These are phyloP conservation scores for Corynespora cassiicola DNA, from an alignment of 2,329 filamentous ascomycete species.

Conservation along the genomic window DNA sequence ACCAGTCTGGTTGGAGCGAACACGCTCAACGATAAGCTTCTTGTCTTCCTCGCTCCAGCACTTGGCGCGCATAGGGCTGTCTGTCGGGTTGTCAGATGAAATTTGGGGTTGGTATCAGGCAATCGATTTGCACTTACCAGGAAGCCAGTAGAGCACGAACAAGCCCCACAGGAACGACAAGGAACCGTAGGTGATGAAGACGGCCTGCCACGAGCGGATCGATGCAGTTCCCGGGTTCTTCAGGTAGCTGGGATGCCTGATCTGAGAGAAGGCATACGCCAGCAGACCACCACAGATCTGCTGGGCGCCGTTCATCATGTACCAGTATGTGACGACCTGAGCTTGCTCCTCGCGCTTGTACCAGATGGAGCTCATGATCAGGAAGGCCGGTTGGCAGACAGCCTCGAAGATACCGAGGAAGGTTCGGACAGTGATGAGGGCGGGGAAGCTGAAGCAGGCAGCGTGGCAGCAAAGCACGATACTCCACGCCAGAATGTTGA, in stretches of 20 bases:
- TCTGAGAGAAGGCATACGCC: conserved; percentile 56
- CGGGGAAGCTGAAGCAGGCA: conserved; percentile 63
- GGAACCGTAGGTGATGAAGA: conserved; percentile 71
- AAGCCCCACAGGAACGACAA: conserved; percentile 69
- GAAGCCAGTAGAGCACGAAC: conserved; percentile 55
- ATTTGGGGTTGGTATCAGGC: not conserved
- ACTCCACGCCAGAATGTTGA: conserved; percentile 69
- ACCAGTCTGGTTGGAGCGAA: conserved; percentile 47
- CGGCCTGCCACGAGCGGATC: conserved; percentile 71
- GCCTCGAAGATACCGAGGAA: conserved; percentile 73
- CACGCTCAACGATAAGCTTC: conserved; percentile 52
- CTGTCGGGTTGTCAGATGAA: conserved; percentile 32
- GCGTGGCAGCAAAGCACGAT: conserved; percentile 64
- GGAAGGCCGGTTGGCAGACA: conserved; percentile 68
- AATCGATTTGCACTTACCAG: conserved; percentile 21
- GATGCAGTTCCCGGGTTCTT: conserved; percentile 46
- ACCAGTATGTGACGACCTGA: conserved; percentile 69
- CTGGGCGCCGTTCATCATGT: conserved; percentile 74
- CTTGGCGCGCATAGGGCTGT: conserved; percentile 72
- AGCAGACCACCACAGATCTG: conserved; percentile 73
- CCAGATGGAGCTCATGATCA: conserved; percentile 71
- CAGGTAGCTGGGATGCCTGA: conserved; percentile 22
- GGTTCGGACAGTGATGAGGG: conserved; percentile 64
- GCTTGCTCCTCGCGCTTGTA: conserved; percentile 72
- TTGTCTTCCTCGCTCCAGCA: conserved; percentile 70